Base-by-base conservation (phyloP, 352 stramenopile genomes). In the Phytophthora agathidicida region DNA sequence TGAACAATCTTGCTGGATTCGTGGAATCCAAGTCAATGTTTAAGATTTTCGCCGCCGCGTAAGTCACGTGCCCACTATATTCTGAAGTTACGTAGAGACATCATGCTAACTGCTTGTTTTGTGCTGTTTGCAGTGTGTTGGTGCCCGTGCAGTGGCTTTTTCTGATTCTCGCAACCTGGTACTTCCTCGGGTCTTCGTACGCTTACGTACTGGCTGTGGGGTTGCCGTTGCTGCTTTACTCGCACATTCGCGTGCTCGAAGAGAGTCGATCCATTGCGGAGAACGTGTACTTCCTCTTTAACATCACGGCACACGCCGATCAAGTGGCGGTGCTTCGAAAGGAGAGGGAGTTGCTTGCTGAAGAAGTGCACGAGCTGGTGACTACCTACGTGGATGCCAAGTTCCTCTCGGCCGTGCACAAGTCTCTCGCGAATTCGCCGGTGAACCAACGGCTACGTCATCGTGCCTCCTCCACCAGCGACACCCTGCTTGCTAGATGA, bases 1-100 rank as follows among this genome's bases (percentile, higher is more conserved):
- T 92, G 48, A 92, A 92, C 49, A 79, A 58, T 27, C 45, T 84
- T 2, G 83, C 83, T 3, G 83, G 83, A 7, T 90, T 79, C 31
- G 70, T 85, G 39, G 80, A 92, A 65, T 92, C 80, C 19, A 85
- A 80, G 64, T 89, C 77, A 4, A 89, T 90, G 80, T 90, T 90
- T 57, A 92, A 92, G 65, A 88, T 90, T 50, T 86, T 89, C 45
- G 80, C 76, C 10, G 77, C 74, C 7, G 70, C 20, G 80, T 89
- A 75, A 60, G 80, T 63, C 3, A 17, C 8, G 31, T 60, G 24
- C 27, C 13, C 20, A 20, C 24, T 55, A 16, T 44, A 31, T 14
- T 42, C 1, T 45, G n/a, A 13, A 36, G 5, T 44, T 14, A 11
- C 7, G 10, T 55, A 5, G 22, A 22, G 44, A 24, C 14, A n/a